These are phyloP conservation scores for Somion occarium DNA, from an alignment of 1,284 basidiomycete genomes.

Conservation along the genomic window DNA sequence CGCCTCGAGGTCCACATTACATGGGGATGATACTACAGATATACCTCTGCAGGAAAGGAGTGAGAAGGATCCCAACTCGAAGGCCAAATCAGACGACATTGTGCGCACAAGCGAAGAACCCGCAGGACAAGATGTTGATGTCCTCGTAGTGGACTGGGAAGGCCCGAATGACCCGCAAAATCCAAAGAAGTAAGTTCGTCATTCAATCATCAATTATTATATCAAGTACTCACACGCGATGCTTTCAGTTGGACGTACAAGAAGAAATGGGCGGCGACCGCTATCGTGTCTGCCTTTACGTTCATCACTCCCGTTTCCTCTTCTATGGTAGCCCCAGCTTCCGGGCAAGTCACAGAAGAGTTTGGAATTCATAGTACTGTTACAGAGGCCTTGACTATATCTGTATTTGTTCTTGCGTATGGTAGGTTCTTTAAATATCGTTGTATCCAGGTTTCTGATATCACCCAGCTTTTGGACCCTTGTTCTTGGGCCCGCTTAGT, in stretches of 20 bases:
- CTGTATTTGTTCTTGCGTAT: slow-evolving; percentile 66
- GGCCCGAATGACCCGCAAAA: slow-evolving; percentile 57
- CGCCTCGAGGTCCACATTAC: slow-evolving; percentile 6
- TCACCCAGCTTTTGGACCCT: slow-evolving; percentile 42
- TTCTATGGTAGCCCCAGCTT: slow-evolving; percentile 71
- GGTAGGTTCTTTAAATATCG: slow-evolving; percentile 32
- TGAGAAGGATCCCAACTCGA: slow-evolving; percentile 5
- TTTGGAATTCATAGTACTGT: slow-evolving; percentile 52
- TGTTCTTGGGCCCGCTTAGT: slow-evolving; percentile 51
- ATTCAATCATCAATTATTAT: not conserved
- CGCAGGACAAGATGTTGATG: slow-evolving; percentile 1
- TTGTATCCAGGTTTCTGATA: not conserved
- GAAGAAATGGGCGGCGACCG: slow-evolving; percentile 59
- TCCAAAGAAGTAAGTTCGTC: slow-evolving; percentile 51
- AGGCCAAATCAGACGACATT: slow-evolving; percentile 3
- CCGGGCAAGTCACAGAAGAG: slow-evolving; percentile 43
- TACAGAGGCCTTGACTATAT: slow-evolving; percentile 55
- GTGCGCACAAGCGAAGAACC: not conserved
- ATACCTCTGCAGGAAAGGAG: slow-evolving; percentile 10
- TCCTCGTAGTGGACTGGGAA: slow-evolving; percentile 54
- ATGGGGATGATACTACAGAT: slow-evolving; percentile 8
- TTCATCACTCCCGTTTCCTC: slow-evolving; percentile 66
- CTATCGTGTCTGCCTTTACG: slow-evolving; percentile 58
- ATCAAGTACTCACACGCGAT: not conserved
- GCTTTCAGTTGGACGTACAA: slow-evolving; percentile 48